Conservation (phyloP, 495 filamentous ascomycete species). For the Parachaetomium inaequale region DNA sequence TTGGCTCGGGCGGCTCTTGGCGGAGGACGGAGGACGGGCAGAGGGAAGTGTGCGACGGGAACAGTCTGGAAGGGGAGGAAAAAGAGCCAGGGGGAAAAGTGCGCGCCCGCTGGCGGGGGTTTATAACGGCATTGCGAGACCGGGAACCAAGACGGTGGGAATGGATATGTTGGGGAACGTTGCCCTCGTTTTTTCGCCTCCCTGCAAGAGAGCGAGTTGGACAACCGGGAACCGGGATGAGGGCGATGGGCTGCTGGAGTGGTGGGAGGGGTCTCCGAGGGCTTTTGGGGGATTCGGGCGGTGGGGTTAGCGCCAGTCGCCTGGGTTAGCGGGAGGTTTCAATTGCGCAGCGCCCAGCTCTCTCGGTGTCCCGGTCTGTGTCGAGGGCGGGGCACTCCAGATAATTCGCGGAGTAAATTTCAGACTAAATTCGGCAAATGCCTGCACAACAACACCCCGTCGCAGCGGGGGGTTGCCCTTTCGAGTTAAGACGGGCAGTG, state of each 20-base stretch:
- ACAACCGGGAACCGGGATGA: constrained; percentile 7
- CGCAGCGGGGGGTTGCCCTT: background rate
- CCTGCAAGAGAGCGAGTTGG: constrained; percentile 14
- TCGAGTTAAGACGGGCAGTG: background rate
- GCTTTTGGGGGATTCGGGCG: constrained; percentile 18
- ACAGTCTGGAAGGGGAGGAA: constrained; percentile 5
- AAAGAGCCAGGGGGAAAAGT: constrained; percentile 8
- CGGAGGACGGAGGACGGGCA: too few species aligned
- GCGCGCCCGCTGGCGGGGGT: constrained; percentile 13
- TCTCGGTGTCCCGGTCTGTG: constrained; percentile 4
- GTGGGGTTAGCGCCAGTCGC: constrained; percentile 14
- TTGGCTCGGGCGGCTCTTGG: constrained; percentile 29
- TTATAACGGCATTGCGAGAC: constrained; percentile 21
- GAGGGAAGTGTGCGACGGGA: too few species aligned
- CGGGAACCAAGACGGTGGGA: constrained; percentile 5
- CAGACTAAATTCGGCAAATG: constrained; percentile 15
- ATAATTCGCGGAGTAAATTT: constrained; percentile 4
- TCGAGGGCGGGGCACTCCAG: constrained; percentile 19
- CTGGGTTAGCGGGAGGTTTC: constrained; percentile 19
- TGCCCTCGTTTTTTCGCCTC: background rate
- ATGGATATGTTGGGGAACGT: background rate
- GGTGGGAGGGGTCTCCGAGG: constrained; percentile 23
- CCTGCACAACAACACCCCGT: background rate
- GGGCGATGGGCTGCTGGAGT: constrained; percentile 9
- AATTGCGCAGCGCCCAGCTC: constrained; percentile 4